phyloP scores from a whole-genome alignment of 2,329 filamentous ascomycete species.

The Aureobasidium sp. region DNA sequence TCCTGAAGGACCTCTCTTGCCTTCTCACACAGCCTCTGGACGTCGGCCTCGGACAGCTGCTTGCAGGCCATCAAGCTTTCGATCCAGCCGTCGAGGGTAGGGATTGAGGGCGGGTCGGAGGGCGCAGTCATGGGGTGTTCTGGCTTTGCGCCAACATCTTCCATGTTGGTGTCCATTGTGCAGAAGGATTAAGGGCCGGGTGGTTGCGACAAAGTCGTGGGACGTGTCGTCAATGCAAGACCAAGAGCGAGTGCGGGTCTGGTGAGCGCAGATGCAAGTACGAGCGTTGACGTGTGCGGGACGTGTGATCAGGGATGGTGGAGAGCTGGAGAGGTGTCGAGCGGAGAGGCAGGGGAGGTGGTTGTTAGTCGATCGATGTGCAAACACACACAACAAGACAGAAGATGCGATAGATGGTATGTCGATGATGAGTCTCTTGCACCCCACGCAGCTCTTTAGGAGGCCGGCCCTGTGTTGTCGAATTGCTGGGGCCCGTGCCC shows the following conservation, averaged over 20 bases:
- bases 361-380: background rate
- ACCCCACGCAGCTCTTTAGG: constrained; percentile 1
- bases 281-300: background rate
- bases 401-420: background rate
- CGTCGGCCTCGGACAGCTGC: constrained; percentile 88
- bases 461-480: background rate
- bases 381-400: constrained; percentile 1
- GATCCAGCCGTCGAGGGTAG: constrained; percentile 95
- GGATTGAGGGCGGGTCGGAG: constrained; percentile 83
- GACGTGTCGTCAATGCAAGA: constrained; percentile 2
- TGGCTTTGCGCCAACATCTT: constrained; percentile 85
- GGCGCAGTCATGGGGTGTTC: constrained; percentile 61
- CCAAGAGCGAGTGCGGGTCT: constrained; percentile 4
- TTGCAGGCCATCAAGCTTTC: constrained; percentile 98
- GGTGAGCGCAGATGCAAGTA: background rate
- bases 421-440: constrained; percentile 10
- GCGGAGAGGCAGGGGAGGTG: background rate
- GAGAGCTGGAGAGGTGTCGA: background rate
- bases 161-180: constrained; percentile 95
- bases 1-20: constrained; percentile 94
- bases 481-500: background rate
- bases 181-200: background rate
- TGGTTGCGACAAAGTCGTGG: background rate
- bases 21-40: constrained; percentile 96
- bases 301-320: background rate